Evolutionary conservation across 441 rosid genomes (phyloP).

Genomic region (Dalechampia spathulata): DNA sequence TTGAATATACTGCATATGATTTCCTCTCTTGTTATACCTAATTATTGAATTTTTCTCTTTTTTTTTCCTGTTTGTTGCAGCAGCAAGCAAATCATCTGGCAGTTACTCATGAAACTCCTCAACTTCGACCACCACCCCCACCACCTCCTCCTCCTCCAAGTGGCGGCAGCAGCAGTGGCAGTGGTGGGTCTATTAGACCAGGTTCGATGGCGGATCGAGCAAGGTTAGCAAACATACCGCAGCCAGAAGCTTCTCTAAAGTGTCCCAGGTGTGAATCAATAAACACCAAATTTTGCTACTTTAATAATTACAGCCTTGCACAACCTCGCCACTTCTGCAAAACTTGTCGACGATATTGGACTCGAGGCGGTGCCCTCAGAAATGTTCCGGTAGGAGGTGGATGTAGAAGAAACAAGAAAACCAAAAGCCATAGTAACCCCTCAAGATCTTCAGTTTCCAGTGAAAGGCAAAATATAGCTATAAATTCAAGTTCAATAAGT

Average conservation of each 20-base stretch:
- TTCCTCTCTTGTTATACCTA: conserved; percentile 11
- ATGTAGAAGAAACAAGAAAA: conserved; percentile 75
- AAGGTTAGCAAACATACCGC: conserved; percentile 67
- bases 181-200: conserved; percentile 53
- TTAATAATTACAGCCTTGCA: conserved; percentile 90
- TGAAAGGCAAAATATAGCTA: conserved; percentile 29
- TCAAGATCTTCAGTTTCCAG: conserved; percentile 33
- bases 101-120: conserved; percentile 22
- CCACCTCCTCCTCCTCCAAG: conserved; percentile 22
- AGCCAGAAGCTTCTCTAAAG: conserved; percentile 67
- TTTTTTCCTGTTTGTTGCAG: conserved; percentile 22
- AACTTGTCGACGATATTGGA: conserved; percentile 94
- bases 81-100: conserved; percentile 31
- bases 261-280: conserved; percentile 94
- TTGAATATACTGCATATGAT: conserved; percentile 32
- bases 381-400: conserved; percentile 95
- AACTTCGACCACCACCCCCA: conserved; percentile 27
- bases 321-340: conserved; percentile 99
- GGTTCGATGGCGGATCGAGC: conserved; percentile 94
- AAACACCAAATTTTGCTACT: conserved; percentile 96
- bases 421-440: conserved; percentile 39
- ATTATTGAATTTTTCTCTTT: conserved; percentile 10
- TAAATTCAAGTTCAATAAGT: conserved; percentile 29
- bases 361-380: conserved; percentile 82
- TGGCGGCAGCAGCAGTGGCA: conserved; percentile 32